Percentiles rank a stretch among this genome's conserved stretches.
phyloP scores from a whole-genome alignment of 1,284 basidiomycete species.

The Gymnopus androsaceus region DNA sequence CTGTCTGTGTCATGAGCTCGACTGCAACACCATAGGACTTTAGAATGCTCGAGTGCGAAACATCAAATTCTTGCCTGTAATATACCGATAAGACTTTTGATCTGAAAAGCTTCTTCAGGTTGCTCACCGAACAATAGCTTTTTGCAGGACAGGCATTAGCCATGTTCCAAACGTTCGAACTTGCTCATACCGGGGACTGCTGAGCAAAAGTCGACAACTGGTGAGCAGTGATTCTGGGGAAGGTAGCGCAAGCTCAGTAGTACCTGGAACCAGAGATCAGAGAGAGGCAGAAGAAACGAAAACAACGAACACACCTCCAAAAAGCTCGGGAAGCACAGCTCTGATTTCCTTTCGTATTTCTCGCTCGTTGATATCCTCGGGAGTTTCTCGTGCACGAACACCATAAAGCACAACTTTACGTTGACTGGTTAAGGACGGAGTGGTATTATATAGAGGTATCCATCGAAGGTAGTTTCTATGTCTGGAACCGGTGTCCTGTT shows the following conservation, averaged over 20 bases:
- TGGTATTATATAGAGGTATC: conserved; percentile 65
- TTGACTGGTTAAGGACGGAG: conserved; percentile 61
- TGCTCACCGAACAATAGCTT: conserved; percentile 47
- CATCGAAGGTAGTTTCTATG: conserved; percentile 68
- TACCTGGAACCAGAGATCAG: conserved; percentile 27
- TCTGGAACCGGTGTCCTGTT: conserved; percentile 47
- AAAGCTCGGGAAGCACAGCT: conserved; percentile 63
- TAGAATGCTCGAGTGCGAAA: conserved; percentile 17
- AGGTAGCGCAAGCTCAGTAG: conserved; percentile 25
- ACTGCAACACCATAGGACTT: conserved; percentile 59
- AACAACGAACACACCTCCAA: conserved; percentile 48
- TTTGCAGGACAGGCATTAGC: conserved; percentile 67
- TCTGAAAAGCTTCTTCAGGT: not conserved
- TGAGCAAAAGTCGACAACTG: conserved; percentile 49
- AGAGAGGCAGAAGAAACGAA: not conserved
- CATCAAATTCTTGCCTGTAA: conserved; percentile 14
- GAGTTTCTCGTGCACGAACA: conserved; percentile 61
- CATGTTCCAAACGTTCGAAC: conserved; percentile 66
- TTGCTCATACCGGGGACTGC: conserved; percentile 69
- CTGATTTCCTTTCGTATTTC: conserved; percentile 70
- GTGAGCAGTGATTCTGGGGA: conserved; percentile 43
- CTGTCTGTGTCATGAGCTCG: conserved; percentile 59
- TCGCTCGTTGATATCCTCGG: conserved; percentile 67
- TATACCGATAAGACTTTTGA: not conserved
- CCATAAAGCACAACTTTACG: conserved; percentile 71